phyloP scores from a whole-genome alignment of 1,284 basidiomycete species.

The Naganishia sp. region DNA sequence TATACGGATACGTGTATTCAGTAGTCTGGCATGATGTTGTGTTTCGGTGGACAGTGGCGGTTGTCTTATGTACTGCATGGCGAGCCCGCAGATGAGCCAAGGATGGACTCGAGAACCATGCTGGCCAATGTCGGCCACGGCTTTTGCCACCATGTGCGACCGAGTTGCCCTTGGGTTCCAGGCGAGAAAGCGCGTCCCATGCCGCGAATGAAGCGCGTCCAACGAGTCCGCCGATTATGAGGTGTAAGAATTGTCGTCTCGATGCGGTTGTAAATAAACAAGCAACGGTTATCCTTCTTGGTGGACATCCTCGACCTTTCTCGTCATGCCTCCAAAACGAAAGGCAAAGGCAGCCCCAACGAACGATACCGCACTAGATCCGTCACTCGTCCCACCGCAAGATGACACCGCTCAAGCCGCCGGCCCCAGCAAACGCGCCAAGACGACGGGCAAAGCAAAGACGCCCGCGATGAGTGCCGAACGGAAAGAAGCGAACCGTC shows the following conservation, averaged over 20 bases:
- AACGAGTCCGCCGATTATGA: conserved; percentile 1
- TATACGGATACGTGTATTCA: no score
- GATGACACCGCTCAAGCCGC: background rate
- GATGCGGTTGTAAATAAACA: conserved; percentile 13
- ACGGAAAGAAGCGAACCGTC: conserved; percentile 51
- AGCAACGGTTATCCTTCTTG: background rate
- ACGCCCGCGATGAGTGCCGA: conserved; percentile 24
- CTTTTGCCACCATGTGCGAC: no score
- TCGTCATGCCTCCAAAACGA: conserved; percentile 11
- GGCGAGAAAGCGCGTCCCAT: no score
- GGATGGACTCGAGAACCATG: no score
- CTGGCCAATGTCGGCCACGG: no score
- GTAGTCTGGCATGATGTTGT: no score
- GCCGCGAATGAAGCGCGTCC: background rate
- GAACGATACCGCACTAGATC: background rate
- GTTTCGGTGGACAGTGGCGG: no score
- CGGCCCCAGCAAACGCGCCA: conserved; percentile 21
- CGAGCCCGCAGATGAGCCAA: no score
- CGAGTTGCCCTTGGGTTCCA: no score
- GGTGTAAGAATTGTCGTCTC: conserved; percentile 16
- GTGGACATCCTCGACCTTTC: background rate
- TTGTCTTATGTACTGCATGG: no score
- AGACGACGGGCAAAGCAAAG: conserved; percentile 15
- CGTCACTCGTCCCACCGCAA: conserved; percentile 1
- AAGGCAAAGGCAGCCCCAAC: background rate